Base-by-base conservation (phyloP, 495 filamentous ascomycete species). In the Hypoxylon fuscum region DNA sequence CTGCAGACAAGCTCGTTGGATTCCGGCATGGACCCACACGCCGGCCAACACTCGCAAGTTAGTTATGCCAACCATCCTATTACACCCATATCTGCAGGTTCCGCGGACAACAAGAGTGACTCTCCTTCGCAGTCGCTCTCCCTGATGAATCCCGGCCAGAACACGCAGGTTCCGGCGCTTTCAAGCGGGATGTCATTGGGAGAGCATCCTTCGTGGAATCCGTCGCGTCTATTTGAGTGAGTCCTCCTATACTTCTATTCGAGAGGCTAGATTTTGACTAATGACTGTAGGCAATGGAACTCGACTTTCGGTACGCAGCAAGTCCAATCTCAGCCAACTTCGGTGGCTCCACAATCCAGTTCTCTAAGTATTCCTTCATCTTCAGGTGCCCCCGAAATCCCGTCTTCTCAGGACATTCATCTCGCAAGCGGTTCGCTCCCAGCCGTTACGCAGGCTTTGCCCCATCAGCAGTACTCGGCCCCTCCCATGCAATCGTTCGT, bases 161-260 rank as follows among this genome's bases (percentile, higher is more conserved):
- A 76, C 29, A 59, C 75, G 18, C 81, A 79, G 59, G 68, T 75
- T 18, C 60, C 71, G 5, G 57, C 74, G 46, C 80, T 78, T 62
- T 71, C 75, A 59, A 81, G 75, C 63, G 77, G 76, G 31, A 75
- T 87, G 55, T 79, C 85, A 14, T 78, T 91, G 64, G 81, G 86
- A 35, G 91, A 94, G 54, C 82, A 86, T 40, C 82, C 84, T 35
- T 83, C 81, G 43, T 98, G 95, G 95, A 96, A 98, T 72, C 95
- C 95, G 2, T 87, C 91, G 23, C 85, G 90, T 48, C 90, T 98
- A 65, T 96, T 98, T 80, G 90, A 95, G 92, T 97, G 85, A 82
- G 91, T 83, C 23, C 12, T 31, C 37, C 2, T 29, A 23, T 11
- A 35, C 17, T 1, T 40, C 17, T 12, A 8, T 32, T 18, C 41